Conservation (phyloP, 2,329 filamentous ascomycete species). For the Delphinella strobiligena region DNA sequence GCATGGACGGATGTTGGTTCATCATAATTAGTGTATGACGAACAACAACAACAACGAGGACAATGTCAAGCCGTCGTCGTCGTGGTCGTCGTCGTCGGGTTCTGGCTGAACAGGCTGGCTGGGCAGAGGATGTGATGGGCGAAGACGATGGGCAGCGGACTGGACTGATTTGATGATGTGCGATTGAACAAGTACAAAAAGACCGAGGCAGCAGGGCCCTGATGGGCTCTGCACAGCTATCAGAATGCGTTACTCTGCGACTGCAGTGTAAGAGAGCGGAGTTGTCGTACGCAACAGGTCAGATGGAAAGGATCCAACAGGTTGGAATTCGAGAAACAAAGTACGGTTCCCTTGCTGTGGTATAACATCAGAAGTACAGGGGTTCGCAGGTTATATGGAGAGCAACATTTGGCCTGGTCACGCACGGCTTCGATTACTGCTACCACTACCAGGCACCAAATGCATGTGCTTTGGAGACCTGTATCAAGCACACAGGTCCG, state of each 20-base stretch:
- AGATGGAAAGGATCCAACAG: slow-evolving; percentile 7
- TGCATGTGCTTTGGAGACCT: slow-evolving; percentile 24
- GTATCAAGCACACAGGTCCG: slow-evolving; percentile 10
- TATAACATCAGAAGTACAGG: slow-evolving; percentile 16
- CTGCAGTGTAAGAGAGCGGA: neutral
- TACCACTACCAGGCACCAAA: slow-evolving; percentile 26
- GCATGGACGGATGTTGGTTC: neutral
- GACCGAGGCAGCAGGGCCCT: neutral
- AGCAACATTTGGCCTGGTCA: neutral
- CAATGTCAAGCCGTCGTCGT: no score
- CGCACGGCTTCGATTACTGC: neutral
- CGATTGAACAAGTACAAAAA: neutral
- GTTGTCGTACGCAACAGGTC: neutral
- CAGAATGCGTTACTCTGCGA: neutral
- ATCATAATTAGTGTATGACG: neutral
- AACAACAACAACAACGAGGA: no score
- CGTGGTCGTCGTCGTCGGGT: no score
- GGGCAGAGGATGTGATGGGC: no score
- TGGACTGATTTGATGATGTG: neutral
- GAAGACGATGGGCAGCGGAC: neutral
- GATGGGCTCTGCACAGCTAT: neutral
- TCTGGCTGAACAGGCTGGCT: no score
- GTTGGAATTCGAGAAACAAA: slow-evolving; percentile 6
- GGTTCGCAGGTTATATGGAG: slow-evolving; percentile 8
- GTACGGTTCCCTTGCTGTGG: slow-evolving; percentile 20